phyloP scores from a whole-genome alignment of 192 early-diverging fungal genomes.

The Entophlyctis luteolus region DNA sequence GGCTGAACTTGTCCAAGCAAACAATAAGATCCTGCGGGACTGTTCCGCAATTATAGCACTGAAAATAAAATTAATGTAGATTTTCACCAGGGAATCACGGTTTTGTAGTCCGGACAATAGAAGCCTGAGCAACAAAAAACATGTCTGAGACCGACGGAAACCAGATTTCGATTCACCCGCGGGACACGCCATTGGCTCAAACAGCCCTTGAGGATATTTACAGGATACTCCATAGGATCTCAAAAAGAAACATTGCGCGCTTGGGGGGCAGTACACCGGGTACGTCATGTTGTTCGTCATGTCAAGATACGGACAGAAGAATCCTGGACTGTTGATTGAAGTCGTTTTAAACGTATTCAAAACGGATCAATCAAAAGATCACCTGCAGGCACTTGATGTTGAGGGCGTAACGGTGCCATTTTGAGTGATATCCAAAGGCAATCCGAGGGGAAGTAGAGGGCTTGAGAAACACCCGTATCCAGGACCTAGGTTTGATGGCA shows the following conservation, averaged over 20 bases:
- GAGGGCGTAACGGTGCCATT: not conserved
- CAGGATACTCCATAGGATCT: constrained; percentile 3
- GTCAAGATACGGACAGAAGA: constrained; percentile 33
- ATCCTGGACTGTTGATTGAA: constrained; percentile 9
- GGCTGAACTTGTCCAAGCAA: constrained; percentile 3
- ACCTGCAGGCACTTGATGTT: not conserved
- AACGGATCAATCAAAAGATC: not conserved
- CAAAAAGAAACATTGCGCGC: not conserved
- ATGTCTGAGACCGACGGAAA: no score
- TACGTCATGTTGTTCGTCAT: constrained; percentile 3
- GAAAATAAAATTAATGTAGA: not conserved
- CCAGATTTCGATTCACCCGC: no score
- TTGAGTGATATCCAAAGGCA: not conserved
- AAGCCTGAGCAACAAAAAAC: no score
- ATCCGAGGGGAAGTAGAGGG: not conserved
- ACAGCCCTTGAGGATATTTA: constrained; percentile 27
- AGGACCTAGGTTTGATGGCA: not conserved
- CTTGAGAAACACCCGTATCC: constrained; percentile 14
- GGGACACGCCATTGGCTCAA: constrained; percentile 41
- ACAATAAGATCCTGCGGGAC: constrained; percentile 11
- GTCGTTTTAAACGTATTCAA: not conserved
- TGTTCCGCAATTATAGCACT: not conserved
- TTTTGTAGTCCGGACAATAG: constrained; percentile 34
- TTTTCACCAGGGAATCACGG: constrained; percentile 35
- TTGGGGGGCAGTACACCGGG: constrained; percentile 24